Base-by-base conservation (phyloP, 177 flowering plant species). In the Telopea speciosissima region DNA sequence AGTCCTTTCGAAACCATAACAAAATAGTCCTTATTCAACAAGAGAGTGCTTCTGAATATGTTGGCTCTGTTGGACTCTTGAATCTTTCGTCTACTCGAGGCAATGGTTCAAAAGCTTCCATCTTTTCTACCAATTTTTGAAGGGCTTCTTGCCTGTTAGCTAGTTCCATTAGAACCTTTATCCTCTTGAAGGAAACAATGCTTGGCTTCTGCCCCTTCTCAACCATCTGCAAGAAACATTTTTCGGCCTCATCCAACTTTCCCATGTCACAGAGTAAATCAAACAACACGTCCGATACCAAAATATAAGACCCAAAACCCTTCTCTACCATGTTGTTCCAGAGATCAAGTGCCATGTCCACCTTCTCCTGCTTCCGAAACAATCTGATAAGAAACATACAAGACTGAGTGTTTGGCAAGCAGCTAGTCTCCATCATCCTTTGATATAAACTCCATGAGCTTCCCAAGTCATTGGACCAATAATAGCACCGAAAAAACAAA, bases 271-370 rank as follows among this genome's bases (percentile, higher is more conserved):
- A 91, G 54, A 93, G 95, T 79, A 94, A 81, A 83, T 90, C 97
- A 80, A 94, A 85, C 79, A 94, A 72, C 75, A 89, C 90, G 81
- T 93, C 96, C 0, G 98, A 90, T 7, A 94, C 96, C 78, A 90
- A 79, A 16, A 63, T 80, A 71, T 84, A 92, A 0, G 98, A 88
- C 66, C 98, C 97, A 79, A 94, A 93, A 52, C 90, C 97, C 76
- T 85, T 92, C 73, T 84, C 88, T 70, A 94, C 86, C 98, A 94
- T 94, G 73, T 92, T 96, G 75, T 81, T 81, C 98, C 98, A 94
- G 65, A 93, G 74, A 69, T 65, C 65, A 66, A 93, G 80, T 0
- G 96, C 96, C 90, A 90, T 84, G 24, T 87, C 92, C 71, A 87
- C 90, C 75, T 88, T 86, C 84, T 93, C 97, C 23, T 87, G 90